phyloP scores from a whole-genome alignment of 1,284 basidiomycete species.

The Leccinum solheimii region DNA sequence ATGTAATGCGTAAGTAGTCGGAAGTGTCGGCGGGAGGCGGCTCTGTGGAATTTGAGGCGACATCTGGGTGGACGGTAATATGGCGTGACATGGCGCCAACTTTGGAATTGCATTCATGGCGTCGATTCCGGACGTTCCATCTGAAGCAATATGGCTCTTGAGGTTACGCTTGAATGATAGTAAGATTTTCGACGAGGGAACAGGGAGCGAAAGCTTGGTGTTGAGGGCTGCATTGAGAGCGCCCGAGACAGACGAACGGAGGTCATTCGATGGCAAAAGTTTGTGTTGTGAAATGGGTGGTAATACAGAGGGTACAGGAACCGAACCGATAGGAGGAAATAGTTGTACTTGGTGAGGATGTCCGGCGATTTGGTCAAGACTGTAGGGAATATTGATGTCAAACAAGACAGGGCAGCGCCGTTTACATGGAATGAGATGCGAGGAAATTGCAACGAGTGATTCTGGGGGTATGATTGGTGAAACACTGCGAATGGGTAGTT shows the following conservation, averaged over 20 bases:
- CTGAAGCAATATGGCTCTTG: constrained; percentile 7
- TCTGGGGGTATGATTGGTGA: constrained; percentile 60
- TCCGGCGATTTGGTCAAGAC: constrained; percentile 41
- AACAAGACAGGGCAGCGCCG: constrained; percentile 46
- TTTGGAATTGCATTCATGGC: not conserved
- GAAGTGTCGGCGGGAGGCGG: constrained; percentile 14
- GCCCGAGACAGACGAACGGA: constrained; percentile 39
- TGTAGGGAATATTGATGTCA: constrained; percentile 44
- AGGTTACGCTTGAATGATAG: constrained; percentile 28
- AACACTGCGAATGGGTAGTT: constrained; percentile 43
- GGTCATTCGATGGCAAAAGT: constrained; percentile 27
- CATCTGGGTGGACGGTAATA: constrained; percentile 2
- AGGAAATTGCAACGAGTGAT: constrained; percentile 55
- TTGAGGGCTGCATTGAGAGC: constrained; percentile 49
- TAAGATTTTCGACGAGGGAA: constrained; percentile 22
- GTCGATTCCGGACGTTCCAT: not conserved
- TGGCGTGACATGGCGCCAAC: not conserved
- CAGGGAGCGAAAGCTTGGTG: constrained; percentile 35
- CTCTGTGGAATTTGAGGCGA: constrained; percentile 3
- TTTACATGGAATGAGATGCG: constrained; percentile 43
- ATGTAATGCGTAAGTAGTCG: constrained; percentile 17
- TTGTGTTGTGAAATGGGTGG: constrained; percentile 25
- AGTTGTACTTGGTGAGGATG: constrained; percentile 25
- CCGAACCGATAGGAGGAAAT: constrained; percentile 12
- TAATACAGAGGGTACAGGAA: constrained; percentile 8